These are phyloP conservation scores for Neurospora sp. DNA, from an alignment of 495 filamentous ascomycete species.

Conservation along the genomic window DNA sequence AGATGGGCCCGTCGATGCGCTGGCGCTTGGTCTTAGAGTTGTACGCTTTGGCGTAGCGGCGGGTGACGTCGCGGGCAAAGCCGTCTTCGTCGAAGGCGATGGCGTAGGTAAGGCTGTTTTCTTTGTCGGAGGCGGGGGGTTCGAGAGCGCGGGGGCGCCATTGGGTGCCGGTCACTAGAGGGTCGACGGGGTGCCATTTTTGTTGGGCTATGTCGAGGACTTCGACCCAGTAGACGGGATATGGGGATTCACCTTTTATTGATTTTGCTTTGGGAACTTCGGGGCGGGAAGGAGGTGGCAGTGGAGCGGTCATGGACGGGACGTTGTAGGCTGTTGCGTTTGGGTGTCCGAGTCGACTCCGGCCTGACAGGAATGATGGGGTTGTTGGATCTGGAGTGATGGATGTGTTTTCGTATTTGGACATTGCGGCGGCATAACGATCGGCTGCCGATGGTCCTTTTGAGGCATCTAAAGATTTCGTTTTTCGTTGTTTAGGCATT, in stretches of 20 bases:
- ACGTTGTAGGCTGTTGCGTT: slow-evolving; percentile 28
- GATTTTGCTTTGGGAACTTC: slow-evolving; percentile 21
- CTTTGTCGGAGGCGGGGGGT: slow-evolving; percentile 61
- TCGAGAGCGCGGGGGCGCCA: slow-evolving; percentile 64
- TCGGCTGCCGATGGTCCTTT: slow-evolving; percentile 10
- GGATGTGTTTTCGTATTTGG: slow-evolving; percentile 20
- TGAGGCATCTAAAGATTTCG: slow-evolving; percentile 11
- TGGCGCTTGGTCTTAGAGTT: slow-evolving; percentile 76
- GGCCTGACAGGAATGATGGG: slow-evolving; percentile 11
- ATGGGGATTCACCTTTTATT: slow-evolving; percentile 50
- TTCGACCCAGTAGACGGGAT: slow-evolving; percentile 90
- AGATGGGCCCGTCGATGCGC: slow-evolving; percentile 51
- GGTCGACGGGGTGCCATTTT: slow-evolving; percentile 86
- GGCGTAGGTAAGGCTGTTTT: slow-evolving; percentile 72
- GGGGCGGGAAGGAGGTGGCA: slow-evolving; percentile 13
- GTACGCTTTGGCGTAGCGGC: slow-evolving; percentile 68
- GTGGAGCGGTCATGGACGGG: slow-evolving; percentile 17
- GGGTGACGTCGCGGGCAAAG: slow-evolving; percentile 68
- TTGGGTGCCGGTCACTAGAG: slow-evolving; percentile 66
- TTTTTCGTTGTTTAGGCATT: slow-evolving; percentile 36
- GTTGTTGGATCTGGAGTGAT: slow-evolving; percentile 6
- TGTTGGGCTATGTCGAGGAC: slow-evolving; percentile 72
- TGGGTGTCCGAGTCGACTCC: slow-evolving; percentile 33
- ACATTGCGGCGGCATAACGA: slow-evolving; percentile 22
- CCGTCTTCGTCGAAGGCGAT: slow-evolving; percentile 72